Conservation (phyloP, 2,329 filamentous ascomycete genomes). For the Graphilbum fragrans region DNA sequence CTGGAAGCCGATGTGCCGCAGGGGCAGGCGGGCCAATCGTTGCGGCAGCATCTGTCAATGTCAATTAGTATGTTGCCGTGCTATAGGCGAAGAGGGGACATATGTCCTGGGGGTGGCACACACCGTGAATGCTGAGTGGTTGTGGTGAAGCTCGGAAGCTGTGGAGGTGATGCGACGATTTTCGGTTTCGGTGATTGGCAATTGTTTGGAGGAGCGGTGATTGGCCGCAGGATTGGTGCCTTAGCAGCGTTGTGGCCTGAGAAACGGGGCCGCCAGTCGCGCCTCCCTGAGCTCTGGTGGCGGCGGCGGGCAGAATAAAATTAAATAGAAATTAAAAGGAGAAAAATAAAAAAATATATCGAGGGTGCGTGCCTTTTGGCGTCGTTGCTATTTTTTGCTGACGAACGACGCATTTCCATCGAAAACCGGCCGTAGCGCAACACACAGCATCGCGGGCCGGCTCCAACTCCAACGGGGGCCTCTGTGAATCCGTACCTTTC, state of each 20-base stretch:
- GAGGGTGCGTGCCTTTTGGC: conserved; percentile 9
- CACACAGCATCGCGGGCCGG: conserved; percentile 40
- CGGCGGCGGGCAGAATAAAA: too few species aligned
- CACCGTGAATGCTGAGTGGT: too few species aligned
- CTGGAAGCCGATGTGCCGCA: conserved; percentile 32
- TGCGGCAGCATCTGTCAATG: conserved; percentile 54
- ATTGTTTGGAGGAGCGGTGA: too few species aligned
- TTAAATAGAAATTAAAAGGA: conserved; percentile 4
- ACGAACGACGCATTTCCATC: conserved; percentile 27
- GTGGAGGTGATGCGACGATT: background rate
- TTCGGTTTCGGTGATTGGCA: background rate
- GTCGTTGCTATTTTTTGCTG: conserved; percentile 35
- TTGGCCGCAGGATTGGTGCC: too few species aligned
- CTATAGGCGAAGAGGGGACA: too few species aligned
- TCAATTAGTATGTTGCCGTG: too few species aligned
- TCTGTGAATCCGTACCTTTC: conserved; percentile 32
- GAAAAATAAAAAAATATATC: conserved; percentile 1
- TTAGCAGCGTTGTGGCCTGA: too few species aligned
- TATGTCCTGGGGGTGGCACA: too few species aligned
- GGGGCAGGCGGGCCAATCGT: conserved; percentile 40
- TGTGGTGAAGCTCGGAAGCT: too few species aligned
- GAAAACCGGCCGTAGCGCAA: conserved; percentile 32
- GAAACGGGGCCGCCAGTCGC: background rate
- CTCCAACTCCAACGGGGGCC: conserved; percentile 35
- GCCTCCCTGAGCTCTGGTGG: too few species aligned